Evolutionary conservation across 164 flowering plant genomes (phyloP).

Genomic region (Dillenia turbinata): DNA sequence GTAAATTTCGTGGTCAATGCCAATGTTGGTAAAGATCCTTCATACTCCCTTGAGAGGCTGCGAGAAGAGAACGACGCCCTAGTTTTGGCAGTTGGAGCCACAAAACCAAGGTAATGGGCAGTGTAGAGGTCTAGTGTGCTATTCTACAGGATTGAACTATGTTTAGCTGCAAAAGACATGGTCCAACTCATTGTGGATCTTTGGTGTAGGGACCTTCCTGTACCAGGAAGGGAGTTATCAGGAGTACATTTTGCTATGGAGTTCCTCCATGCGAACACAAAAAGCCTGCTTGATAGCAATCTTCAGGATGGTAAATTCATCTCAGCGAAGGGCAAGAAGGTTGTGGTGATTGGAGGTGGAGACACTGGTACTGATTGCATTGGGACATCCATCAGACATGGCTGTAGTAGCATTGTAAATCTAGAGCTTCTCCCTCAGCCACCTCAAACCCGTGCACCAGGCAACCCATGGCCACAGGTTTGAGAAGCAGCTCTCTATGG

Average conservation of each 20-base stretch:
- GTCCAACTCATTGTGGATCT: neutral
- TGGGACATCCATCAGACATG: conserved; percentile 94
- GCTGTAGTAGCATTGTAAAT: conserved; percentile 71
- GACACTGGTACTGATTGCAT: conserved; percentile 99
- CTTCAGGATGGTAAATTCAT: conserved; percentile 83
- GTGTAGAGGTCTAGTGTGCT: neutral
- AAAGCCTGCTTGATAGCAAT: conserved; percentile 93
- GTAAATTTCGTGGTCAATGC: conserved; percentile 92
- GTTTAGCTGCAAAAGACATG: neutral
- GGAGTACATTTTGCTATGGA: conserved; percentile 98
- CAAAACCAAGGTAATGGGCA: conserved; percentile 76
- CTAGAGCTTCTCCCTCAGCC: conserved; percentile 92
- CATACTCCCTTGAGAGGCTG: conserved; percentile 65
- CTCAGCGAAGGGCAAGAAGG: conserved; percentile 95
- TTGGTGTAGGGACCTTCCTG: conserved; percentile 84
- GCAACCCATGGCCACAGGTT: conserved; percentile 99
- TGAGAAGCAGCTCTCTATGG: neutral
- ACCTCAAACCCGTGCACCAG: conserved; percentile 77
- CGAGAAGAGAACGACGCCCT: conserved; percentile 77
- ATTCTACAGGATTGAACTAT: neutral
- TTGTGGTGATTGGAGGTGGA: conserved; percentile 98
- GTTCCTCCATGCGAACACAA: conserved; percentile 94
- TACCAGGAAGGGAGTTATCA: conserved; percentile 79
- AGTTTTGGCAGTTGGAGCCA: conserved; percentile 88
- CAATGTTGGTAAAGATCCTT: conserved; percentile 69